A percentile compares a stretch with the other conserved stretches of the same genome.
Conservation (phyloP, 352 stramenopile species). For the Aphanomyces stellatus region DNA sequence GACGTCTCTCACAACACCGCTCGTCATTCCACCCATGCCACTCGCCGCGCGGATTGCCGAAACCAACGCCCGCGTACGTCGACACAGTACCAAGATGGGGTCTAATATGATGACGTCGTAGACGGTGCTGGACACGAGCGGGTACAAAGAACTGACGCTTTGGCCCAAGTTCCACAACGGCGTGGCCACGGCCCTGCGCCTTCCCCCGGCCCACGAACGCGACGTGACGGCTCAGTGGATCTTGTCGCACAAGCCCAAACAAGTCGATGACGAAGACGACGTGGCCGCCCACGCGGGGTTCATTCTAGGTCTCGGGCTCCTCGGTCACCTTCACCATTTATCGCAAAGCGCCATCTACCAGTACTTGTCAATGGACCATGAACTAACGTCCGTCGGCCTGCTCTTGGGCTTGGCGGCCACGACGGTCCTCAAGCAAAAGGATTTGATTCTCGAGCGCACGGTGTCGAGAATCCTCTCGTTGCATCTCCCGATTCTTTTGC, state of each 20-base stretch:
- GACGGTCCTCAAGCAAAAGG: conserved; percentile 33
- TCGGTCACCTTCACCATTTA: conserved; percentile 91
- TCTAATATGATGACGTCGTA: not conserved
- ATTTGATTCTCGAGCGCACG: conserved; percentile 64
- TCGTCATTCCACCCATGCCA: conserved; percentile 88
- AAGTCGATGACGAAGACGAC: conserved; percentile 16
- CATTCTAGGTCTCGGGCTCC: conserved; percentile 91
- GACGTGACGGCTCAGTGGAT: not conserved
- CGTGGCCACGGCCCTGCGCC: conserved; percentile 90
- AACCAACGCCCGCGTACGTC: conserved; percentile 84
- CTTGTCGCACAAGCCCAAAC: conserved; percentile 15
- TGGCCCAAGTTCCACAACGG: conserved; percentile 99
- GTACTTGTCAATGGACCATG: conserved; percentile 94
- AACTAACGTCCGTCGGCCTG: conserved; percentile 94
- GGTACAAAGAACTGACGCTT: conserved; percentile 86
- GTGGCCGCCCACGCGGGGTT: conserved; percentile 88
- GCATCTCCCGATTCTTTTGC: conserved; percentile 94
- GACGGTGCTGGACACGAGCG: conserved; percentile 77
- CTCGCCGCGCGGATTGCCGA: conserved; percentile 91
- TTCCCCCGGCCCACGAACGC: conserved; percentile 29
- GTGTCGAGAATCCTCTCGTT: conserved; percentile 98
- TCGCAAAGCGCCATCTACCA: conserved; percentile 98
- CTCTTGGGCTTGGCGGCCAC: conserved; percentile 96
- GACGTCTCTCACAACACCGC: conserved; percentile 26
- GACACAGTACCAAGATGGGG: not conserved